Evolutionary conservation across 2,329 filamentous ascomycete species (phyloP).

Genomic region (Elsinoe batatas): DNA sequence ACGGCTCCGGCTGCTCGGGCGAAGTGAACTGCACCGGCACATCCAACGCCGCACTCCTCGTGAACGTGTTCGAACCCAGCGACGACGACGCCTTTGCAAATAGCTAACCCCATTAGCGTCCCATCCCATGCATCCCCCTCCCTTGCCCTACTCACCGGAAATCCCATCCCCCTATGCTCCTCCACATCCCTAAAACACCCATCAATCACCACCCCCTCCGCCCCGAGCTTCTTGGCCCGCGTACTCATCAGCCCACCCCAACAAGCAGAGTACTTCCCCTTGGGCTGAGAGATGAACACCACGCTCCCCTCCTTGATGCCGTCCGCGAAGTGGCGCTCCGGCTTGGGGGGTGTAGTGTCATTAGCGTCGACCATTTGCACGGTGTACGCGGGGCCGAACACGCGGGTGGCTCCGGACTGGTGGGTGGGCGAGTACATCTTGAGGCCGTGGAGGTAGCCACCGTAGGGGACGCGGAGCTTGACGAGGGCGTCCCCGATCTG

Average conservation of each 20-base stretch:
- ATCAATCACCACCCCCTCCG: slow-evolving; percentile 31
- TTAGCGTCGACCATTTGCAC: slow-evolving; percentile 24
- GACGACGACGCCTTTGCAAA: slow-evolving; percentile 28
- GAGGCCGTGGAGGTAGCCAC: slow-evolving; percentile 29
- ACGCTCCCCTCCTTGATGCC: slow-evolving; percentile 26
- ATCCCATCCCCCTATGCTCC: slow-evolving; percentile 20
- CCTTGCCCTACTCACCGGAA: slow-evolving; percentile 12
- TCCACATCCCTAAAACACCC: slow-evolving; percentile 30
- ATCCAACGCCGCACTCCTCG: slow-evolving; percentile 27
- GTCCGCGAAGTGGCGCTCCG: slow-evolving; percentile 29
- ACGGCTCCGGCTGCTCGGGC: slow-evolving; percentile 13
- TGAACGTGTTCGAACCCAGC: slow-evolving; percentile 29
- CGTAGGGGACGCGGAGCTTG: slow-evolving; percentile 26
- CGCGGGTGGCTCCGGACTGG: background rate
- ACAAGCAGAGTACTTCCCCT: slow-evolving; percentile 26
- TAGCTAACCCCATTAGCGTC: slow-evolving; percentile 15
- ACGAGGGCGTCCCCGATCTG: slow-evolving; percentile 30
- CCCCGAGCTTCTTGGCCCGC: slow-evolving; percentile 27
- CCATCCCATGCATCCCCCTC: no score
- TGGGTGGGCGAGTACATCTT: slow-evolving; percentile 22
- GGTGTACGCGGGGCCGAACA: slow-evolving; percentile 15
- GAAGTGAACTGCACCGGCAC: slow-evolving; percentile 25
- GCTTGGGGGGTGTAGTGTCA: slow-evolving; percentile 26
- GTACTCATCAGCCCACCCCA: slow-evolving; percentile 34
- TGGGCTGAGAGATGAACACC: slow-evolving; percentile 31